Evolutionary conservation across 2,329 filamentous ascomycete species (phyloP).

Genomic region (Venturiaceae sp.): DNA sequence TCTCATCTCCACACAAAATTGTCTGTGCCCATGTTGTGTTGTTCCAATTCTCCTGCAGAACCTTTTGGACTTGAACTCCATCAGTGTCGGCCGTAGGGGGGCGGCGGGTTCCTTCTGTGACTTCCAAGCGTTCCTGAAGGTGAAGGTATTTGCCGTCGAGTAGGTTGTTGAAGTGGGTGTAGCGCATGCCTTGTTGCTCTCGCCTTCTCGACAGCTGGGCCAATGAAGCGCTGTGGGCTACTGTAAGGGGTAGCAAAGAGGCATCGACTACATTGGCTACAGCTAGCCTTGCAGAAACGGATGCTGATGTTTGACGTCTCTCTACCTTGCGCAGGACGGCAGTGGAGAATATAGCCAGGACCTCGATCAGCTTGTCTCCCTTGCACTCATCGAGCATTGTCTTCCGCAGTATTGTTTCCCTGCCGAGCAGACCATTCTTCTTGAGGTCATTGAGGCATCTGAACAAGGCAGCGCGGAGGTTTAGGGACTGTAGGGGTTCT

Average conservation of each 20-base stretch:
- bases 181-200: conserved; percentile 47
- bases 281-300: conserved; percentile 15
- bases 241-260: conserved; percentile 52
- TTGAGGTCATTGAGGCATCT: conserved; percentile 76
- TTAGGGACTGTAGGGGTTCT: conserved; percentile 83
- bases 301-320: conserved; percentile 25
- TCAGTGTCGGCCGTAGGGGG: conserved; percentile 25
- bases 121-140: conserved; percentile 44
- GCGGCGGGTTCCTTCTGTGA: conserved; percentile 16
- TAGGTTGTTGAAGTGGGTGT: conserved; percentile 53
- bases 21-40: conserved; percentile 62
- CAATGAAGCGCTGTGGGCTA: conserved; percentile 65
- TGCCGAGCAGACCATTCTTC: conserved; percentile 72
- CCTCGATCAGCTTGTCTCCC: conserved; percentile 80
- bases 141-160: conserved; percentile 54
- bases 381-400: conserved; percentile 96
- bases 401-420: conserved; percentile 75
- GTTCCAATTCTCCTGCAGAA: conserved; percentile 71
- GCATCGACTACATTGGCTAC: conserved; percentile 43
- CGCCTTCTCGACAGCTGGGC: conserved; percentile 49
- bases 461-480: conserved; percentile 75
- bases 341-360: conserved; percentile 75
- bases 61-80: conserved; percentile 38
- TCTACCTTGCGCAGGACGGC: conserved; percentile 66
- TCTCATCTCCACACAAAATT: conserved; percentile 56